Evolutionary conservation across 257 asterid genomes (phyloP).

Genomic region (Forsythia suspensa): DNA sequence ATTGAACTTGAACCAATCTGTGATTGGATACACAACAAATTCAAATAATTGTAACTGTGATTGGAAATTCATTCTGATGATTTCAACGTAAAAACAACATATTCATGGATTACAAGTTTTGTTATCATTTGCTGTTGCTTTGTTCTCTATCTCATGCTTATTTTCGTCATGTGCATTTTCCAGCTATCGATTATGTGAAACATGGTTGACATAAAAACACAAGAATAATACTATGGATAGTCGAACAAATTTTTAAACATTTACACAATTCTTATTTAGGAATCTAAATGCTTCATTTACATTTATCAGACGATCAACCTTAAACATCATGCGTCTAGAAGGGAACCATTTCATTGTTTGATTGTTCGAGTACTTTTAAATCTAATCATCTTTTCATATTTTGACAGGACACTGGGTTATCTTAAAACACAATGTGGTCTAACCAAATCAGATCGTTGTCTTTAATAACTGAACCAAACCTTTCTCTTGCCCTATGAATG

Average conservation of each 20-base stretch:
- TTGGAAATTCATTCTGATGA: not conserved
- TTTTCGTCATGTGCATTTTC: not conserved
- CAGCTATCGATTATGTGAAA: not conserved
- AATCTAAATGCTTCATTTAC: not conserved
- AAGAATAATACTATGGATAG: no score
- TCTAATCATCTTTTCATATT: no score
- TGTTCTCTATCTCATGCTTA: not conserved
- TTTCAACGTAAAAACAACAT: not conserved
- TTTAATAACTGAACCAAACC: no score
- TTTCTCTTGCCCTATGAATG: no score
- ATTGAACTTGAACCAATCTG: conserved; percentile 19
- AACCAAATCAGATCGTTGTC: no score
- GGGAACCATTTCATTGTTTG: not conserved
- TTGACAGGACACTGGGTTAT: no score
- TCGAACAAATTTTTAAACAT: no score
- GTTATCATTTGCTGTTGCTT: not conserved
- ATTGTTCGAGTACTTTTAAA: no score
- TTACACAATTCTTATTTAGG: no score
- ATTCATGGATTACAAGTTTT: not conserved
- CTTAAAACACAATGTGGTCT: no score
- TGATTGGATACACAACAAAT: conserved; percentile 22
- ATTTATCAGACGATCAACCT: not conserved
- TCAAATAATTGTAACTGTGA: conserved; percentile 22
- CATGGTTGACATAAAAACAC: not conserved
- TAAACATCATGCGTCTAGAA: not conserved